Base-by-base conservation (phyloP, 441 rosid genomes). In the Rhodomyrtus psidioides region DNA sequence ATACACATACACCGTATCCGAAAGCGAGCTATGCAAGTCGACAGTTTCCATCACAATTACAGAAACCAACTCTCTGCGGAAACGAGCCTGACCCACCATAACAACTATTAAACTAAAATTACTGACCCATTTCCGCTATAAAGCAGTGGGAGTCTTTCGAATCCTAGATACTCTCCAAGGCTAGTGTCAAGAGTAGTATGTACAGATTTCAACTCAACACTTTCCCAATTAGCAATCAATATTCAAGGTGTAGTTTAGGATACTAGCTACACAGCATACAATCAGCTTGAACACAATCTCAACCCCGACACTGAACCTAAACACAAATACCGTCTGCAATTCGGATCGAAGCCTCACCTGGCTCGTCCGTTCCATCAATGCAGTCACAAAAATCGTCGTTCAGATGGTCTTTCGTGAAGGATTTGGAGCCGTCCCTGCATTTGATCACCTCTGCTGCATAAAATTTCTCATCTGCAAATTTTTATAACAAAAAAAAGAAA, bases 341-440 rank as follows among this genome's bases (percentile, higher is more conserved):
- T 44, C 1, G 15, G 83, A 55, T 55, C 5, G 57, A 17, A 46
- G 21, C 70, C 28, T 86, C 92, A 97, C 99, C 99, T 30, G 99
- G 99, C 90, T 96, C 99, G 83, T 96, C 99, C 26, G 98, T 97
- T 55, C 99, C 99, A 54, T 97, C 99, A 83, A 92, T 76, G 88
- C 99, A 97, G 85, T 97, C 99, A 84, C 99, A 96, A 92, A 92
- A 97, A 89, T 96, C 85, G 86, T 97, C 99, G 44, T 96, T 97
- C 86, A 96, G 93, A 88, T 93, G 95, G 86, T 97, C 97, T 88
- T 91, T 92, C 56, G 91, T 53, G 89, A 97, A 95, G 53, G 93
- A 94, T 83, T 93, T 93, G 42, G 96, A 94, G 44, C 96, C 98
- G 86, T 97, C 98, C 92, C 92, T 96, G 92, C 99, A 97, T 88